A percentile compares a stretch with the other conserved stretches of the same genome.
phyloP scores from a whole-genome alignment of 805 yeast genomes.

The Myxozyma lipomycoides region DNA sequence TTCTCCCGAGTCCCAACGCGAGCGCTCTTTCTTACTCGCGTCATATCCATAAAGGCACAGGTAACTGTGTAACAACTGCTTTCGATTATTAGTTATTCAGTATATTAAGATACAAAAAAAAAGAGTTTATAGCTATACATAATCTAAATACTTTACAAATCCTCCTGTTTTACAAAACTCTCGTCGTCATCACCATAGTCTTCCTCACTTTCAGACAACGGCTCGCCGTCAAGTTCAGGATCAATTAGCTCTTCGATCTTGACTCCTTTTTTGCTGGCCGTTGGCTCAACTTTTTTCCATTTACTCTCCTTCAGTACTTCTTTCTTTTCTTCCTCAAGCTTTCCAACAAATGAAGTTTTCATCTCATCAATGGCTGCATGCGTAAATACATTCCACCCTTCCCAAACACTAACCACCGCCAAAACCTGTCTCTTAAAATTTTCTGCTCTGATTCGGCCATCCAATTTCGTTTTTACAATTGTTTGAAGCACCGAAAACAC shows the following conservation, averaged over 20 bases:
- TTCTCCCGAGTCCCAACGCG: too few species aligned
- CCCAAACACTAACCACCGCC: conserved; percentile 25
- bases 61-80: too few species aligned
- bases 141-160: too few species aligned
- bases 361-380: conserved; percentile 15
- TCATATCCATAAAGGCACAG: too few species aligned
- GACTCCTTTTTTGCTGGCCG: not conserved
- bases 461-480: conserved; percentile 13
- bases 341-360: conserved; percentile 15
- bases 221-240: conserved; percentile 26
- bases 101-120: too few species aligned
- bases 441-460: conserved; percentile 27
- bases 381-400: conserved; percentile 29
- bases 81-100: too few species aligned
- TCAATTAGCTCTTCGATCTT: conserved; percentile 17
- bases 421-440: conserved; percentile 24
- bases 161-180: too few species aligned
- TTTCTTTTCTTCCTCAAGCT: not conserved
- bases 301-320: not conserved
- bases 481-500: conserved; percentile 17
- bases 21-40: too few species aligned
- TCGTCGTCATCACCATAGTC: conserved; percentile 5
- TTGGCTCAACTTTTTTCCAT: conserved; percentile 21
- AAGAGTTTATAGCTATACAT: too few species aligned
- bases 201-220: conserved; percentile 22